phyloP scores from a whole-genome alignment of 192 early-diverging fungal genomes.

The Jimgerdemannia lactiflua region DNA sequence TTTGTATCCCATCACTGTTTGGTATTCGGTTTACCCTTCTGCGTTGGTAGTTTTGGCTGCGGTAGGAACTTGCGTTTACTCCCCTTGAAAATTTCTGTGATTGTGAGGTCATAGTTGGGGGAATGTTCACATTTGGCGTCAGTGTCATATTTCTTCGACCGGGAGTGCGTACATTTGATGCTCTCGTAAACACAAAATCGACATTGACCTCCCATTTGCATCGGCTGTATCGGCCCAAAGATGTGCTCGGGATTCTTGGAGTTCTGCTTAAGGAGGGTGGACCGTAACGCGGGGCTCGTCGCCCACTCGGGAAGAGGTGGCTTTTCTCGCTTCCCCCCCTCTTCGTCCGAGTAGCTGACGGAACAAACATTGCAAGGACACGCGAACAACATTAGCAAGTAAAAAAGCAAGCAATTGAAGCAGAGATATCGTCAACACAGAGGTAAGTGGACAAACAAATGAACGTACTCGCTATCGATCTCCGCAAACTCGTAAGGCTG shows the following conservation, averaged over 20 bases:
- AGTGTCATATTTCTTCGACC: not conserved
- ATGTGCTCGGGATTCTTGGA: not conserved
- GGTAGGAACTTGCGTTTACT: not conserved
- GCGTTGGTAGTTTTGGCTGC: not conserved
- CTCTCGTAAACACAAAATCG: not conserved
- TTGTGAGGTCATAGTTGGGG: not conserved
- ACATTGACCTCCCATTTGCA: not conserved
- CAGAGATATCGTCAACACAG: no score
- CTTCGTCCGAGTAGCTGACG: not conserved
- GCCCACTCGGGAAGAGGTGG: not conserved
- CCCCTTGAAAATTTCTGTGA: not conserved
- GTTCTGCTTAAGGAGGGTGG: not conserved
- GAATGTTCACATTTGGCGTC: not conserved
- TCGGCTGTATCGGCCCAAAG: not conserved
- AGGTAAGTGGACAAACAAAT: not conserved
- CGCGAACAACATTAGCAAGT: not conserved
- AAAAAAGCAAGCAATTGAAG: no score
- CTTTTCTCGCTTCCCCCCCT: not conserved
- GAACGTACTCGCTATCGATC: not conserved
- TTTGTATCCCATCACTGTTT: not conserved
- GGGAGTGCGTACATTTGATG: not conserved
- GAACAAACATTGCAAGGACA: not conserved
- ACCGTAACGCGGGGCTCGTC: not conserved
- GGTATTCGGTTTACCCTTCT: not conserved
- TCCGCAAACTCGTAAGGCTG: not conserved